Percentiles rank a stretch among this genome's conserved stretches.
Evolutionary conservation across 139 green algal species (phyloP).

Genomic region (Coccomyxa sp.): DNA sequence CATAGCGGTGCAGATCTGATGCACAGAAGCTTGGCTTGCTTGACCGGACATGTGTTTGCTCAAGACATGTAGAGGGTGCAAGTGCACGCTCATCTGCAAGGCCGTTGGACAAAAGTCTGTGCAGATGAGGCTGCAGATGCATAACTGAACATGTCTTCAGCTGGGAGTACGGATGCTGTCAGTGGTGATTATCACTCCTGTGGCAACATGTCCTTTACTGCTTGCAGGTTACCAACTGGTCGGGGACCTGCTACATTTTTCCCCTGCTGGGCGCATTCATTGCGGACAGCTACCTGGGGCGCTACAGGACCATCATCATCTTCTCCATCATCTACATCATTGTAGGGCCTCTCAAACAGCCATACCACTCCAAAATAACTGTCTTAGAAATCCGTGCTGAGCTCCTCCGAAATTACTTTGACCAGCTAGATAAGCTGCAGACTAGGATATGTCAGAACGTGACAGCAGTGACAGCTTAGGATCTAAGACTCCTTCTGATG

Average conservation of each 20-base stretch:
- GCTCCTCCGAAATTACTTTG: not conserved
- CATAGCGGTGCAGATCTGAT: not conserved
- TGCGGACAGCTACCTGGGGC: not conserved
- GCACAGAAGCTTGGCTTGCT: no score
- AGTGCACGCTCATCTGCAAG: not conserved
- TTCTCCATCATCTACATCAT: conserved; percentile 1
- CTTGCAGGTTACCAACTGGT: conserved; percentile 2
- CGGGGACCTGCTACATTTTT: not conserved
- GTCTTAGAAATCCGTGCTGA: no score
- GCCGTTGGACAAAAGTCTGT: not conserved
- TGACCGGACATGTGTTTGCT: not conserved
- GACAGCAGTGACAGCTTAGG: not conserved
- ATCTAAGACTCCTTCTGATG: not conserved
- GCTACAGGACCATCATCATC: conserved; percentile 2
- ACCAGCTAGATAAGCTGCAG: not conserved
- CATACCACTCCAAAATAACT: no score
- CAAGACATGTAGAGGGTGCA: not conserved
- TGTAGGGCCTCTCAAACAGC: not conserved
- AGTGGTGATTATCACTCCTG: not conserved
- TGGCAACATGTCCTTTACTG: not conserved
- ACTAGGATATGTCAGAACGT: not conserved
- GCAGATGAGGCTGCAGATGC: not conserved
- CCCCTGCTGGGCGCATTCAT: conserved; percentile 2
- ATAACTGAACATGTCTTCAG: not conserved
- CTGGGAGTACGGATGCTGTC: no score